Evolutionary conservation across 805 yeast genomes (phyloP), one percentile per base, ranked within the genome.

Genomic region (Hanseniaspora lachancei): DNA sequence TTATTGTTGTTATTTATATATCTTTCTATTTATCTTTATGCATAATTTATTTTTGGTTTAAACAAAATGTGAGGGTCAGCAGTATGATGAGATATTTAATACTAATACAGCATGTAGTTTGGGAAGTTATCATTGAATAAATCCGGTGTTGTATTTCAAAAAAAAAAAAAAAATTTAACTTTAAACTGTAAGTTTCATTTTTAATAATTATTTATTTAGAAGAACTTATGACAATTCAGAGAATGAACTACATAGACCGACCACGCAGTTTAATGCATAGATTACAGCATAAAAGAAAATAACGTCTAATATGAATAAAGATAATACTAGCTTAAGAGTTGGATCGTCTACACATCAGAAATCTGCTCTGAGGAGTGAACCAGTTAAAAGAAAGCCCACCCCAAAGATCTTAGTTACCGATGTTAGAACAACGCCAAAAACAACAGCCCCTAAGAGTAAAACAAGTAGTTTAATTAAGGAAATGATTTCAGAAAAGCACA

Each of bases 401-500:
- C 46, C 55, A 1, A 51, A 51, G 32, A 51, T 51, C 3, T 23
- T 51, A 7, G 55, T 51, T 15, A 51, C 55, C 8, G 55, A 51
- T 44, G 55, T 44, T 2, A 43, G 55, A 44, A 42, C 44, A 41
- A 23, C 44, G 13, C 24, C 24, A 34, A 10, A 35, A 35, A 23
- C 32, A 10, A 6, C 32, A 5, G 10, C 54, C 5, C 15, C 54
- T n/a, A 18, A 27, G 20, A 44, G 32, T 21, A 51, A 51, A 32
- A 51, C 55, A 13, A 51, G 55, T 27, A 36, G 44, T 36, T 20
- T 51, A 12, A 51, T 51, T 13, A 51, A 51, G 23, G 44, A 51
- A 24, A 51, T 51, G 55, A 51, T 51, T 6, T 43, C 55, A 13
- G 49, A 51, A 27, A 51, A 51, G 29, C 32, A 38, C 16, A 27